Evolutionary conservation across 2,329 filamentous ascomycete species (phyloP), one percentile per base, ranked within the genome.

Genomic region (Leptosphaerulina australis): DNA sequence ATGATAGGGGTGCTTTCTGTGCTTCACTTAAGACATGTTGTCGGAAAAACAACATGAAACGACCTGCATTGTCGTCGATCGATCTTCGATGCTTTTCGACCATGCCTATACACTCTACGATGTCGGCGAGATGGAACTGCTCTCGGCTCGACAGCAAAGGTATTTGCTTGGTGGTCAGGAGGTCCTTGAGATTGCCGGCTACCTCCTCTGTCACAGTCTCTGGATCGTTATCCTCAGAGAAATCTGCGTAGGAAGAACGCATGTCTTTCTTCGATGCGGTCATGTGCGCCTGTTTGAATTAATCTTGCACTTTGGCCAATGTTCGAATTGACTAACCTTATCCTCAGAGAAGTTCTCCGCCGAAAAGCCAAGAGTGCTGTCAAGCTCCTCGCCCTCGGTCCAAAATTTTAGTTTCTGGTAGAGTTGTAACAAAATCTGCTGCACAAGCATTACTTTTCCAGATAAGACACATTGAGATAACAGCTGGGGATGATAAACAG

Each of bases 401-500:
- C 88, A 90, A 59, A 90, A 96, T 65, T 92, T 96, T 40, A 99
- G 75, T 11, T 84, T 87, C 62, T 86, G 84, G 63, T 91, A 81
- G 17, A 99, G 76, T 5, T 83, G 83, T 41, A 88, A 77, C 21
- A 97, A 73, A 8, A 96, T 85, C 8, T 79, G 80, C 59, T 91
- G 87, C 2, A 94, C 90, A 5, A 91, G 72, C 3, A 74, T 69
- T 25, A 82, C 81, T 68, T 96, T 96, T 0, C 92, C 93, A 15
- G 86, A 83, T 20, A 96, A 78, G 28, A 96, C 90, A 62, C 89
- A 93, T 70, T 97, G 90, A 43, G 89, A 88, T 20, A 97, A 75
- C 50, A 96, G 90, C 64, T 96, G 91, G 0, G 94, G 94, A 64
- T 99, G 93, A 63, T 96, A 99, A 2, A 95, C 81, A 0, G 94